phyloP scores from a whole-genome alignment of 1,139 yeast species.

The Williopsis jadinii region DNA sequence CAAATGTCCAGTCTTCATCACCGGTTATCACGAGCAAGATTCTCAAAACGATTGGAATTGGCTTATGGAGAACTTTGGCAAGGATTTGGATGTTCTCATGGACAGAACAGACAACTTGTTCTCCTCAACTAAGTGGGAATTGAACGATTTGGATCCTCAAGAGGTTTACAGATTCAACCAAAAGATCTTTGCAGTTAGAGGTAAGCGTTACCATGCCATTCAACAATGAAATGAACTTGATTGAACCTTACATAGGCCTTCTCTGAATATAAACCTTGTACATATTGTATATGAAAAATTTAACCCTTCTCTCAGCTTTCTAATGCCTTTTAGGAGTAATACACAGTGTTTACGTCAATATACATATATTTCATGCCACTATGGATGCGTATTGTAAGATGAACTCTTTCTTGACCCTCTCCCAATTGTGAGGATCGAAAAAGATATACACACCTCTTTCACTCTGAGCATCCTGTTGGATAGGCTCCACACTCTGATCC shows the following conservation, averaged over 20 bases:
- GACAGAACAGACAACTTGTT: slow-evolving; percentile 67
- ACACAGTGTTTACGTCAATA: not conserved
- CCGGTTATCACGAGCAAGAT: slow-evolving; percentile 83
- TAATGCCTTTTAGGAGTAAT: not conserved
- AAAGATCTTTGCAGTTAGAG: slow-evolving; percentile 84
- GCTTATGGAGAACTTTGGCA: slow-evolving; percentile 56
- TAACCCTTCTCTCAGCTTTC: too few species aligned
- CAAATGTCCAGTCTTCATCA: slow-evolving; percentile 84
- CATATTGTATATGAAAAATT: too few species aligned
- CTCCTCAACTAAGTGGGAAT: slow-evolving; percentile 88
- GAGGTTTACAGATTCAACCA: slow-evolving; percentile 91
- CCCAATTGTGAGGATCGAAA: slow-evolving; percentile 96
- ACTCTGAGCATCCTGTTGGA: slow-evolving; percentile 74
- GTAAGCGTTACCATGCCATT: slow-evolving; percentile 91
- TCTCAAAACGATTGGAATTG: slow-evolving; percentile 63
- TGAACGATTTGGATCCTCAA: slow-evolving; percentile 85
- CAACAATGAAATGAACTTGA: slow-evolving; percentile 12
- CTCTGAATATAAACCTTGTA: too few species aligned
- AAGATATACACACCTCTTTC: slow-evolving; percentile 95
- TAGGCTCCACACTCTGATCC: slow-evolving; percentile 86
- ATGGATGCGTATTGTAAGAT: slow-evolving; percentile 57
- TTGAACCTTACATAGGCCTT: not conserved
- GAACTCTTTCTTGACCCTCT: slow-evolving; percentile 80
- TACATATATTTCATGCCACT: slow-evolving; percentile 16
- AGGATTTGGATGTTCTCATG: slow-evolving; percentile 78